phyloP scores from a whole-genome alignment of 2,329 filamentous ascomycete species.

The Hypoxylon sp. region DNA sequence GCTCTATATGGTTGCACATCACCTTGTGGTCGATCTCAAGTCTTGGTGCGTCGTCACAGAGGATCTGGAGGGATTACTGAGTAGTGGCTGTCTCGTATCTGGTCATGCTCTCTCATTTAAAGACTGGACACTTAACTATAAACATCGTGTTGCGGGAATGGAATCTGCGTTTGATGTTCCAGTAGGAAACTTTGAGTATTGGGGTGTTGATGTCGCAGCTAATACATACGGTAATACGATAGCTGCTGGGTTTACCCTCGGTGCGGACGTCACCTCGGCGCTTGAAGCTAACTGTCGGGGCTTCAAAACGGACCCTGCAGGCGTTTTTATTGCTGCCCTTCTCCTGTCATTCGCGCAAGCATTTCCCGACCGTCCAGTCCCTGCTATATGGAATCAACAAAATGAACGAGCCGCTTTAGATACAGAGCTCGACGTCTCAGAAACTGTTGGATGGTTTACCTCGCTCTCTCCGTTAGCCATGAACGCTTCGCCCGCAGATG shows the following conservation, averaged over 20 bases:
- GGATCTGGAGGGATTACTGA: conserved; percentile 66
- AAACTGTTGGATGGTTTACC: conserved; percentile 74
- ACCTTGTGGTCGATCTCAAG: conserved; percentile 65
- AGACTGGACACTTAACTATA: conserved; percentile 65
- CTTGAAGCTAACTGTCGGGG: conserved; percentile 62
- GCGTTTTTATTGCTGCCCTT: conserved; percentile 69
- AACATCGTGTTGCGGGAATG: conserved; percentile 55
- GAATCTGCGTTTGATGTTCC: conserved; percentile 59
- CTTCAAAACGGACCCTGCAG: conserved; percentile 67
- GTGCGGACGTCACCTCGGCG: conserved; percentile 59
- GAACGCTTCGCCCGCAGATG: conserved; percentile 61
- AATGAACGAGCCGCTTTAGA: conserved; percentile 64
- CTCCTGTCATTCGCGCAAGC: conserved; percentile 69
- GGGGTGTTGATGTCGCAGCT: conserved; percentile 60
- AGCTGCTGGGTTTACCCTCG: conserved; percentile 61
- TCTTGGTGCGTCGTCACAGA: conserved; percentile 67
- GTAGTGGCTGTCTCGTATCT: conserved; percentile 61
- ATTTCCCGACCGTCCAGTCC: conserved; percentile 66
- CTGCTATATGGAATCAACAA: conserved; percentile 70
- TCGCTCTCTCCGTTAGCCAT: conserved; percentile 67
- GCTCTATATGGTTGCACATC: conserved; percentile 66
- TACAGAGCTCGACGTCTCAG: conserved; percentile 65
- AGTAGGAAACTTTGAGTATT: conserved; percentile 62
- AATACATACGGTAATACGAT: conserved; percentile 64
- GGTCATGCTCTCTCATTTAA: conserved; percentile 64